These are phyloP conservation scores for Nasturtium officinale DNA, from an alignment of 345 rosid genomes.

Conservation along the genomic window DNA sequence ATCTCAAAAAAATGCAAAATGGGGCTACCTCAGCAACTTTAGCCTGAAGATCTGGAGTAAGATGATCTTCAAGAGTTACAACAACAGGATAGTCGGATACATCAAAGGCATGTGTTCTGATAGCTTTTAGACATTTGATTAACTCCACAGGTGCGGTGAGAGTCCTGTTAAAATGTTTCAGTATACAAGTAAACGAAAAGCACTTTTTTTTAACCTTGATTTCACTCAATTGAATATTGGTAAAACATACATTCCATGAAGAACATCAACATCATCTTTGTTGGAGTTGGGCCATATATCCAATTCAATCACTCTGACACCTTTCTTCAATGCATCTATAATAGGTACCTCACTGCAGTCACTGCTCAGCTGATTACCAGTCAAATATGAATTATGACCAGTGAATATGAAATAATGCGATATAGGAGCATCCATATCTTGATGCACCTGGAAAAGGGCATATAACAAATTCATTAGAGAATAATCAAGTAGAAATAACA, in stretches of 20 bases:
- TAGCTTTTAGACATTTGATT: conserved; percentile 67
- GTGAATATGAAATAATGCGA: conserved; percentile 83
- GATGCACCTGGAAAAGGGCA: conserved; percentile 64
- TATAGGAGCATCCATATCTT: conserved; percentile 81
- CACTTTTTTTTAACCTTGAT: background rate
- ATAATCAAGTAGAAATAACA: background rate
- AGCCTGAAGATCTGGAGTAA: conserved; percentile 76
- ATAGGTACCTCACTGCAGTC: conserved; percentile 89
- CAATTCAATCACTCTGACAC: conserved; percentile 88
- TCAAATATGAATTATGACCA: conserved; percentile 83
- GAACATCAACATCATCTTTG: conserved; percentile 69
- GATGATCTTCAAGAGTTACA: conserved; percentile 87
- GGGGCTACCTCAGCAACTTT: conserved; percentile 74
- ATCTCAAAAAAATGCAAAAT: background rate
- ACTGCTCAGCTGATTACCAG: conserved; percentile 90
- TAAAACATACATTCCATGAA: conserved; percentile 69
- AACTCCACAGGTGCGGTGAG: conserved; percentile 75
- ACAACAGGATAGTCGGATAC: conserved; percentile 79
- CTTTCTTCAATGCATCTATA: conserved; percentile 61
- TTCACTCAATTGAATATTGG: background rate
- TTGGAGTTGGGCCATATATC: conserved; percentile 87
- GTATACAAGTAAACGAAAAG: conserved; percentile 1
- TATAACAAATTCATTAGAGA: background rate
- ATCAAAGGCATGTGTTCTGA: conserved; percentile 71
- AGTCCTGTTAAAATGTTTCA: conserved; percentile 55